Base-by-base conservation (phyloP, 306 rosid species). In the Astragalus glycyphyllos region DNA sequence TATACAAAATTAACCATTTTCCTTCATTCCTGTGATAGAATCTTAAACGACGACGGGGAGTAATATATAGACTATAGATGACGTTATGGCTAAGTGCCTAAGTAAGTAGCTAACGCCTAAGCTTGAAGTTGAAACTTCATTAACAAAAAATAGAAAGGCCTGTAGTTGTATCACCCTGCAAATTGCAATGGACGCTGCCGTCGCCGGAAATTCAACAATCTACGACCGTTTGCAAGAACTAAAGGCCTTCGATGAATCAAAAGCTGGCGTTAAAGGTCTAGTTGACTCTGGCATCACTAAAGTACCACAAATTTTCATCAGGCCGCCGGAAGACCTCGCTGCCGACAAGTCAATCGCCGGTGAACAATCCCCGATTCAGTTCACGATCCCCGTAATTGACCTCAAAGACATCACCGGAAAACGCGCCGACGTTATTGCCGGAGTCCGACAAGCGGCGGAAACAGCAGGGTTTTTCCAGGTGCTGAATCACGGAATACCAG, bases 391-490 rank as follows among this genome's bases (percentile, higher is more conserved):
- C 0, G 57, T 83, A 0, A 66, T 83, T 5, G 86, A 79, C 73
- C 79, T 79, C 60, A 32, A 7, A 12, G 46, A 56, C 34, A 6
- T 74, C 15, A 1, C 37, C 13, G 65, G 46, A 7, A 42, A 65
- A 9, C 78, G 66, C 7, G 3, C 60, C 5, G 71, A 26, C 8
- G 13, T 46, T 2, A 72, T 86, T 0, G 64, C 72, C 3, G 38
- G 45, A 17, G 69, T 83, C 71, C 64, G 77, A 48, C 15, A 1
- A 11, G 85, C 82, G 0, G 82, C 84, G 0, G 85, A 72, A 56
- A 65, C 57, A 0, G 73, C 64, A 7, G 90, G 87, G 4, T 78
- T 86, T 63, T 86, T 86, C 40, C 85, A 75, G 68, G 84, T 83
- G 74, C 80, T 83, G 71, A 86, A 86, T 47, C 85, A 86, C 42